Conservation (phyloP, 2,329 filamentous ascomycete genomes). For the Rhynchosporium secalis region DNA sequence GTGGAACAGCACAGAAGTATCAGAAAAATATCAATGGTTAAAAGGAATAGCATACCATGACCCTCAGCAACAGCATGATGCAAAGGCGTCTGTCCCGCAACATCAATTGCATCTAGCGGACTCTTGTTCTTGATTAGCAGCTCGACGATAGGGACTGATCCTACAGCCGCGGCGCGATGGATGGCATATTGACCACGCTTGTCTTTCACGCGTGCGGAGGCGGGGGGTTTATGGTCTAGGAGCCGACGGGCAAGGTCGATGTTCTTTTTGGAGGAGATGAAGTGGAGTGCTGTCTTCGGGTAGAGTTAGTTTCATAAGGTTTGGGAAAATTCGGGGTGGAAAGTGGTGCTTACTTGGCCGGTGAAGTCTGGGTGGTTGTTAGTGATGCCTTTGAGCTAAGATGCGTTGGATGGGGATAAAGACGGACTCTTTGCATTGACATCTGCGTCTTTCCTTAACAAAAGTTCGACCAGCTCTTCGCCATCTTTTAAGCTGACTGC, state of each 20-base stretch:
- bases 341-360: conserved; percentile 54
- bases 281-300: conserved; percentile 79
- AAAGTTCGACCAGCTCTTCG: conserved; percentile 65
- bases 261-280: conserved; percentile 86
- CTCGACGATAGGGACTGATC: conserved; percentile 83
- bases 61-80: conserved; percentile 84
- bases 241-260: conserved; percentile 77
- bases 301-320: conserved; percentile 11
- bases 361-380: conserved; percentile 53
- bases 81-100: conserved; percentile 80
- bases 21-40: not conserved
- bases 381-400: conserved; percentile 1
- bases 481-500: conserved; percentile 72
- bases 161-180: conserved; percentile 87
- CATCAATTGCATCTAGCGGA: conserved; percentile 80
- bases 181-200: conserved; percentile 85
- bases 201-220: conserved; percentile 79
- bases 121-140: conserved; percentile 75
- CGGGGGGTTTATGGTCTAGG: conserved; percentile 67
- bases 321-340: not conserved
- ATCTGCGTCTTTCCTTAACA: conserved; percentile 70
- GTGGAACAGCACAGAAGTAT: not conserved
- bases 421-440: conserved; percentile 68
- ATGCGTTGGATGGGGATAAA: not conserved
- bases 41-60: conserved; percentile 51